Evolutionary conservation across 805 yeast genomes (phyloP).

Genomic region (Candida tammaniensis): DNA sequence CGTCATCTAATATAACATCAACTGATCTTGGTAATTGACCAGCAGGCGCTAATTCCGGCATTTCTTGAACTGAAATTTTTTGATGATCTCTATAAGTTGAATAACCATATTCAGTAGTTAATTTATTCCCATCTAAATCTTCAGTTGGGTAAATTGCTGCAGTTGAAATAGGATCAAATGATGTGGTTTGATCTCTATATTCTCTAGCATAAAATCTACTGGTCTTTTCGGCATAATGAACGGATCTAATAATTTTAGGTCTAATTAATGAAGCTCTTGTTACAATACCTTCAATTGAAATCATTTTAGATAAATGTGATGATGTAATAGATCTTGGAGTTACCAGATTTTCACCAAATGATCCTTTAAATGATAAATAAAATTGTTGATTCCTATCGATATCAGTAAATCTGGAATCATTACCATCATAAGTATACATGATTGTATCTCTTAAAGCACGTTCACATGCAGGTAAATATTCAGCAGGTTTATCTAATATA

Average conservation of each 20-base stretch:
- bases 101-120: slow-evolving; percentile 88
- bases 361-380: slow-evolving; percentile 80
- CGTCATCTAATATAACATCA: slow-evolving; percentile 92
- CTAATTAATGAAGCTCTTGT: slow-evolving; percentile 90
- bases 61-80: slow-evolving; percentile 88
- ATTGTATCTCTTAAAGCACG: slow-evolving; percentile 81
- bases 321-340: slow-evolving; percentile 88
- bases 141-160: slow-evolving; percentile 90
- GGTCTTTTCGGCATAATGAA: slow-evolving; percentile 85
- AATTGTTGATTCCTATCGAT: slow-evolving; percentile 61
- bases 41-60: slow-evolving; percentile 97
- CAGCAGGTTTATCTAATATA: slow-evolving; percentile 71
- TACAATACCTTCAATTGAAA: slow-evolving; percentile 92
- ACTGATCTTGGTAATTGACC: slow-evolving; percentile 94
- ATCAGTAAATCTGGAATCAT: slow-evolving; percentile 47
- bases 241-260: slow-evolving; percentile 87
- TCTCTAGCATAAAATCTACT: slow-evolving; percentile 86
- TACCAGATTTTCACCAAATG: slow-evolving; percentile 84
- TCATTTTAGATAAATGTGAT: slow-evolving; percentile 69
- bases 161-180: slow-evolving; percentile 78
- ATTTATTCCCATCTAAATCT: slow-evolving; percentile 85
- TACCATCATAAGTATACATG: slow-evolving; percentile 64
- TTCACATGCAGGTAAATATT: slow-evolving; percentile 84
- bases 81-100: slow-evolving; percentile 94
- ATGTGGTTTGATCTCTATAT: slow-evolving; percentile 88